Conservation (phyloP, 2,329 filamentous ascomycete species). For the Calonectria pteridis region DNA sequence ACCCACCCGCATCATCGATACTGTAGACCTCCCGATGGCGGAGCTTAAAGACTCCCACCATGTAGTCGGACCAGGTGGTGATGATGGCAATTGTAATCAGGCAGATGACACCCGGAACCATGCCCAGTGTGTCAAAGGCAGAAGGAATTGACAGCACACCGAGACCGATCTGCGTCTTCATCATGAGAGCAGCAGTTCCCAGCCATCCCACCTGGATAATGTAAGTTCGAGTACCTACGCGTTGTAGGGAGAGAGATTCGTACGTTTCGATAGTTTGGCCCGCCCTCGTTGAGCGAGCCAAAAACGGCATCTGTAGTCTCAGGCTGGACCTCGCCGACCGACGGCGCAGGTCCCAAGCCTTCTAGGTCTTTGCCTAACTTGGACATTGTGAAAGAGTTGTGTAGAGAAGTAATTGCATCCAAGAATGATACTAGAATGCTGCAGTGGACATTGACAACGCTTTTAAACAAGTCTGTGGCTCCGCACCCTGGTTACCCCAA, state of each 20-base stretch:
- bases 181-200: conserved; percentile 57
- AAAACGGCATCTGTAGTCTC: conserved; percentile 9
- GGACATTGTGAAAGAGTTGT: not conserved
- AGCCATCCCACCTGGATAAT: conserved; percentile 52
- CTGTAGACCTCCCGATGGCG: conserved; percentile 63
- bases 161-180: conserved; percentile 60
- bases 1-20: conserved; percentile 63
- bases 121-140: conserved; percentile 58
- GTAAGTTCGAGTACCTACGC: not conserved
- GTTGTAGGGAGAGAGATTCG: not conserved
- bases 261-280: conserved; percentile 15
- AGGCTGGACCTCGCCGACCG: not conserved
- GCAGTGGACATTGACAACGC: not conserved
- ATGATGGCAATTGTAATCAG: conserved; percentile 54
- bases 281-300: conserved; percentile 1
- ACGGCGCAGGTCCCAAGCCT: not conserved
- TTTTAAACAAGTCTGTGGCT: not conserved
- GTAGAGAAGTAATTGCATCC: not conserved
- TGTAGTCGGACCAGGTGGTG: conserved; percentile 62
- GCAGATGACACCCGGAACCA: conserved; percentile 59
- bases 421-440: not conserved
- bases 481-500: not conserved
- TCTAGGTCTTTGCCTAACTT: conserved; percentile 3
- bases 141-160: conserved; percentile 62
- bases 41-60: conserved; percentile 63